Percentiles rank a stretch among this genome's conserved stretches.
Conservation (phyloP, 352 stramenopile species). For the Pythium insidiosum region DNA sequence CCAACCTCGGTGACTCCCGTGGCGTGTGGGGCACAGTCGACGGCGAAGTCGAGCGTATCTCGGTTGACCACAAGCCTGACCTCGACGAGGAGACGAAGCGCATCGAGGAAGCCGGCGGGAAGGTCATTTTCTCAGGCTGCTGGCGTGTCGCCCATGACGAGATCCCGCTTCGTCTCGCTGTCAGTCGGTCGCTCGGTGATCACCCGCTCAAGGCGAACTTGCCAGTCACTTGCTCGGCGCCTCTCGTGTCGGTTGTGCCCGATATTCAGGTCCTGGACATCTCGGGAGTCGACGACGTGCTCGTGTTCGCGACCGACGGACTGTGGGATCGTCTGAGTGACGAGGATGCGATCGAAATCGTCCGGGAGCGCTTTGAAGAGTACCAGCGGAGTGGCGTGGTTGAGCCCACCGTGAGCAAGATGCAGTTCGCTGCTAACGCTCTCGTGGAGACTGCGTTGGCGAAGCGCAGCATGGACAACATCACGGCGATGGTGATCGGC, state of each 20-base stretch:
- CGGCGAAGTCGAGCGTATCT: conserved; percentile 43
- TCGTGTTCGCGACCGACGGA: conserved; percentile 73
- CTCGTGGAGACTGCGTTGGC: conserved; percentile 58
- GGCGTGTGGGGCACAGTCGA: conserved; percentile 39
- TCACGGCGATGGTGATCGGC: conserved; percentile 66
- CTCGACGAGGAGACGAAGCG: conserved; percentile 48
- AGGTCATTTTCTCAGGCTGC: conserved; percentile 75
- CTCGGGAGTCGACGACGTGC: conserved; percentile 32
- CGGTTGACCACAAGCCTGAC: conserved; percentile 75
- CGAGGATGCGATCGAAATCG: conserved; percentile 50
- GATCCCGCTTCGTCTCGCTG: conserved; percentile 57
- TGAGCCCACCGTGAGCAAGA: conserved; percentile 24
- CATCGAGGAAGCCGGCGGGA: conserved; percentile 56
- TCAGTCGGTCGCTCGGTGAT: conserved; percentile 72
- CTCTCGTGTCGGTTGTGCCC: conserved; percentile 61
- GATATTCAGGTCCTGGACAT: conserved; percentile 68
- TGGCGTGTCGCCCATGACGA: conserved; percentile 78
- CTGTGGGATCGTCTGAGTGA: conserved; percentile 75
- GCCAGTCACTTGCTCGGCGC: conserved; percentile 42
- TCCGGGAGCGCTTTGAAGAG: conserved; percentile 44
- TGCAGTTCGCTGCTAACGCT: conserved; percentile 48
- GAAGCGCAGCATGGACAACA: conserved; percentile 78
- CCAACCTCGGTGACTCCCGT: conserved; percentile 71
- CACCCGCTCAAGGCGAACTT: conserved; percentile 69
- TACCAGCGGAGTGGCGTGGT: conserved; percentile 17